Evolutionary conservation across 2,329 filamentous ascomycete species (phyloP).

Genomic region (Phaeosphaeria sp.): DNA sequence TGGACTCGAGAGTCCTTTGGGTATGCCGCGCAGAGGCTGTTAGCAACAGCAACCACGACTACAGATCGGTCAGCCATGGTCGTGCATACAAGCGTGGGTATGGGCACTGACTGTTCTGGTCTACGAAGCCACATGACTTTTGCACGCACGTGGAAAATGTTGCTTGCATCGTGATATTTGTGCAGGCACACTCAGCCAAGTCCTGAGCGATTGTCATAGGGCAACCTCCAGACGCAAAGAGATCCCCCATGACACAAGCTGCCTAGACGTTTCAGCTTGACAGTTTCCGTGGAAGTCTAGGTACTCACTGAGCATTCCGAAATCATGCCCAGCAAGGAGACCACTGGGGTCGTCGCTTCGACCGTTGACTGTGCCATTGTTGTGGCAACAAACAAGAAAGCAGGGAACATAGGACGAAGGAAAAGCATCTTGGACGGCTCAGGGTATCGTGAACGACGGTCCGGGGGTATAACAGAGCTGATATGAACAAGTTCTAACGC

Average conservation of each 20-base stretch:
- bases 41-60: conserved; percentile 13
- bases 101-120: conserved; percentile 10
- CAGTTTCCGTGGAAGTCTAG: background rate
- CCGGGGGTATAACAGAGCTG: background rate
- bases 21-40: conserved; percentile 15
- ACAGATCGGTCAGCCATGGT: background rate
- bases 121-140: conserved; percentile 8
- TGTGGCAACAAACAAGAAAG: conserved; percentile 3
- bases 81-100: background rate
- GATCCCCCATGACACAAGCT: conserved; percentile 14
- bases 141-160: conserved; percentile 16
- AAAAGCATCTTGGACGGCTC: background rate
- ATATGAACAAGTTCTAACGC: background rate
- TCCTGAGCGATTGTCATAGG: conserved; percentile 14
- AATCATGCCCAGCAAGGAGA: conserved; percentile 15
- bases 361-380: conserved; percentile 1
- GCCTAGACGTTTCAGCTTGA: background rate
- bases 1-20: conserved; percentile 14
- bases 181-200: conserved; percentile 15
- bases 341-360: conserved; percentile 9
- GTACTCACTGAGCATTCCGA: conserved; percentile 14
- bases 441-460: background rate
- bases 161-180: conserved; percentile 12
- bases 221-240: conserved; percentile 15
- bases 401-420: conserved; percentile 1